These are phyloP conservation scores for Penicillium atrosanguineum DNA, from an alignment of 495 filamentous ascomycete genomes.

Conservation along the genomic window DNA sequence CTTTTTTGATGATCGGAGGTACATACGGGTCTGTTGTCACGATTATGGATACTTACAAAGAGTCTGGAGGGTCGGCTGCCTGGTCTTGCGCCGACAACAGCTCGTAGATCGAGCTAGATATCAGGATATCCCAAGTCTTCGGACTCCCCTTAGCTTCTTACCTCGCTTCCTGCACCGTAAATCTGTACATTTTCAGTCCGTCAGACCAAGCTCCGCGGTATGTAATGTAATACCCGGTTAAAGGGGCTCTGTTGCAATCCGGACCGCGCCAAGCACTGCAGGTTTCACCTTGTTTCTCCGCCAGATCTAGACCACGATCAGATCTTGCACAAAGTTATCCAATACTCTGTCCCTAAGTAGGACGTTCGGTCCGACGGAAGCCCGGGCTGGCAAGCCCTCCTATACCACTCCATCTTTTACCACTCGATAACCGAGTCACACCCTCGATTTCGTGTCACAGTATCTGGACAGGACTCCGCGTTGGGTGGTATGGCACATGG, in stretches of 20 bases:
- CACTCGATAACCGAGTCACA: neutral
- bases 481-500: constrained; percentile 17
- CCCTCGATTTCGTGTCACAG: neutral
- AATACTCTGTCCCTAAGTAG: neutral
- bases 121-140: neutral
- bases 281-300: constrained; percentile 5
- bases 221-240: neutral
- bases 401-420: no score
- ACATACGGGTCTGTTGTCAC: constrained; percentile 57
- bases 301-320: neutral
- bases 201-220: neutral
- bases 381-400: no score
- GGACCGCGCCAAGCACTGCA: constrained; percentile 1
- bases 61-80: constrained; percentile 22
- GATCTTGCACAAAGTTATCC: neutral
- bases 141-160: neutral
- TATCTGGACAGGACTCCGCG: neutral
- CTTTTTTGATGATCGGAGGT: constrained; percentile 53
- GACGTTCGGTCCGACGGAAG: neutral
- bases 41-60: constrained; percentile 48
- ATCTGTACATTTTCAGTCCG: neutral
- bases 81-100: constrained; percentile 39
- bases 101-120: constrained; percentile 16
- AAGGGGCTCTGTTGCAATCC: neutral
- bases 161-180: neutral